Conservation (phyloP, 139 green algal genomes). For the Desmodesmus armatus region DNA sequence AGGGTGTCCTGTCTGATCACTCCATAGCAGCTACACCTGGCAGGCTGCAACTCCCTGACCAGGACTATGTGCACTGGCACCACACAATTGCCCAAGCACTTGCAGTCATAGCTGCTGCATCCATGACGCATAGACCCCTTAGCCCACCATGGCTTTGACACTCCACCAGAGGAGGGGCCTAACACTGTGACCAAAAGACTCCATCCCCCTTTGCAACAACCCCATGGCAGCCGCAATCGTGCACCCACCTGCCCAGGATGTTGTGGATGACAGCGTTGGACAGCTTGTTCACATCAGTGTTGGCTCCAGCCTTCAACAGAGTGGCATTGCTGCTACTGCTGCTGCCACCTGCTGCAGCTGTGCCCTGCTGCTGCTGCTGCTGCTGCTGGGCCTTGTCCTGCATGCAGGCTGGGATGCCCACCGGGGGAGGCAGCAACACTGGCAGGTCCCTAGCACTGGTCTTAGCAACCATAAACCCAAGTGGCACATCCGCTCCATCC, state of each 20-base stretch:
- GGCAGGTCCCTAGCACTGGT: slow-evolving; percentile 10
- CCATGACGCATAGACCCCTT: too few species aligned
- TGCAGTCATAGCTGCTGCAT: too few species aligned
- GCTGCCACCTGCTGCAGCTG: background rate
- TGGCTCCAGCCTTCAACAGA: slow-evolving; percentile 38
- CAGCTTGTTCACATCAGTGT: slow-evolving; percentile 46
- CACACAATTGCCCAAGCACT: too few species aligned
- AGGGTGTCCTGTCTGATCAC: too few species aligned
- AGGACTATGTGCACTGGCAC: too few species aligned
- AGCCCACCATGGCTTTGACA: too few species aligned
- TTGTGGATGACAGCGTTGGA: slow-evolving; percentile 48
- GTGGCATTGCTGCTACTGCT: background rate
- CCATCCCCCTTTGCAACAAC: too few species aligned
- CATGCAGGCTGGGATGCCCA: slow-evolving; percentile 34
- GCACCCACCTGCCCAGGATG: slow-evolving; percentile 32
- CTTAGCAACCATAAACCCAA: slow-evolving; percentile 40
- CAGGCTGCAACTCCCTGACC: too few species aligned
- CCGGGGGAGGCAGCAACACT: slow-evolving; percentile 28
- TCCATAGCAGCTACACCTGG: too few species aligned
- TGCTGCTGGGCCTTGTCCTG: slow-evolving; percentile 9
- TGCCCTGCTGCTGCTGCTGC: slow-evolving; percentile 6
- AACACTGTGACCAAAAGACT: too few species aligned
- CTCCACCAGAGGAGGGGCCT: too few species aligned
- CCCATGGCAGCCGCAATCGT: too few species aligned
- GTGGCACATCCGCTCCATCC: background rate